phyloP scores from a whole-genome alignment of 805 yeast species.

The Wickerhamomyces canadensis region DNA sequence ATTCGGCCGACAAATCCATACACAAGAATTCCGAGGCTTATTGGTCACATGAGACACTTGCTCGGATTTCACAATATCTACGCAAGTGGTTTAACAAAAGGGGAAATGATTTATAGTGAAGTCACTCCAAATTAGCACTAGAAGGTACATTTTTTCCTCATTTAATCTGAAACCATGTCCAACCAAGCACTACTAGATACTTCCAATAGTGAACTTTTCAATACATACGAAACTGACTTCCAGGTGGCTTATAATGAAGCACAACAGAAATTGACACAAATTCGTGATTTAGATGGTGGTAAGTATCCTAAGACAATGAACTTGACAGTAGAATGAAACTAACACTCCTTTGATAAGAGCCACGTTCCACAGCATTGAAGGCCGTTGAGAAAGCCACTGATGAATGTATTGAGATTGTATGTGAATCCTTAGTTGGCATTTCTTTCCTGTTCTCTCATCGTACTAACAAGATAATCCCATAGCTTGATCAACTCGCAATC shows the following conservation, averaged over 20 bases:
- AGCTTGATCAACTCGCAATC: slow-evolving; percentile 77
- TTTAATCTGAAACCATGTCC: slow-evolving; percentile 14
- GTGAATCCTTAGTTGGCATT: too few species aligned
- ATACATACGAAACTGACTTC: slow-evolving; percentile 34
- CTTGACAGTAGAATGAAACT: neutral
- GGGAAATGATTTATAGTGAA: too few species aligned
- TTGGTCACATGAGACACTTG: neutral
- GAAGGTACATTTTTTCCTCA: too few species aligned
- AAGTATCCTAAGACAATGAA: slow-evolving; percentile 7
- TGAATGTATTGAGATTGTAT: slow-evolving; percentile 64
- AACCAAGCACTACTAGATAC: slow-evolving; percentile 18
- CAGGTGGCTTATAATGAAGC: slow-evolving; percentile 68
- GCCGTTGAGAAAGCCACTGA: slow-evolving; percentile 67
- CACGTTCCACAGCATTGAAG: slow-evolving; percentile 48
- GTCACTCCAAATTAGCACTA: too few species aligned
- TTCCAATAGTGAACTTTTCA: slow-evolving; percentile 21
- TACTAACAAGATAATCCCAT: slow-evolving; percentile 5
- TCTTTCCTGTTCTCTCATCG: neutral
- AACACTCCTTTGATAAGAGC: slow-evolving; percentile 27
- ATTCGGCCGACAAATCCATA: too few species aligned
- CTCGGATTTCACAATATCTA: too few species aligned
- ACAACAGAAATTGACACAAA: slow-evolving; percentile 53
- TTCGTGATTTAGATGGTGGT: slow-evolving; percentile 43
- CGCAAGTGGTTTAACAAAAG: too few species aligned
- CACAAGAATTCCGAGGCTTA: neutral